Evolutionary conservation across 2,329 filamentous ascomycete species (phyloP).

Genomic region (Botryotinia convoluta): DNA sequence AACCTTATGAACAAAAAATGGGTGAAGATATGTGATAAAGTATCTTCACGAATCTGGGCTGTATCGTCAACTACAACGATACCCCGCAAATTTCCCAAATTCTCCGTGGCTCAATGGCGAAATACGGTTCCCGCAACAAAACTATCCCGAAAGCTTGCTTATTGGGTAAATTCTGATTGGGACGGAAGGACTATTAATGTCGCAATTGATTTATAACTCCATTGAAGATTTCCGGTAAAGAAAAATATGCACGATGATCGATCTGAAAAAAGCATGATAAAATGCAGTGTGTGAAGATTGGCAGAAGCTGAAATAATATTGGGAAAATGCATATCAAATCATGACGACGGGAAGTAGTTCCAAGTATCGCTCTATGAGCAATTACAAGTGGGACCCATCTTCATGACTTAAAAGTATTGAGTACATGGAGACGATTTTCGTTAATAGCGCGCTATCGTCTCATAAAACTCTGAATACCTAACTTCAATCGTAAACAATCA

Average conservation of each 20-base stretch:
- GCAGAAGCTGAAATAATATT: neutral
- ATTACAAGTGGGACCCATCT: neutral
- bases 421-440: neutral
- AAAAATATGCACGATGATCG: neutral
- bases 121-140: neutral
- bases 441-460: neutral
- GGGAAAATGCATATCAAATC: neutral
- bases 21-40: neutral
- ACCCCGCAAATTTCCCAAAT: neutral
- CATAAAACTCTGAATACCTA: neutral
- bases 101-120: neutral
- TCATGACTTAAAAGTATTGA: neutral
- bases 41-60: neutral
- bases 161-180: slow-evolving; percentile 11
- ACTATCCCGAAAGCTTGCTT: neutral
- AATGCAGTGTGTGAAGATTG: neutral
- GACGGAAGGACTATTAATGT: neutral
- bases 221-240: neutral
- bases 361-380: neutral
- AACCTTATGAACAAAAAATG: no score
- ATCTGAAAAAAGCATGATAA: neutral
- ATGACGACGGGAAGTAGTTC: neutral
- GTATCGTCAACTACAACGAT: neutral
- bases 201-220: neutral
- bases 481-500: neutral